Evolutionary conservation across 2,329 filamentous ascomycete genomes (phyloP).

Genomic region (Cladosporium sp.): DNA sequence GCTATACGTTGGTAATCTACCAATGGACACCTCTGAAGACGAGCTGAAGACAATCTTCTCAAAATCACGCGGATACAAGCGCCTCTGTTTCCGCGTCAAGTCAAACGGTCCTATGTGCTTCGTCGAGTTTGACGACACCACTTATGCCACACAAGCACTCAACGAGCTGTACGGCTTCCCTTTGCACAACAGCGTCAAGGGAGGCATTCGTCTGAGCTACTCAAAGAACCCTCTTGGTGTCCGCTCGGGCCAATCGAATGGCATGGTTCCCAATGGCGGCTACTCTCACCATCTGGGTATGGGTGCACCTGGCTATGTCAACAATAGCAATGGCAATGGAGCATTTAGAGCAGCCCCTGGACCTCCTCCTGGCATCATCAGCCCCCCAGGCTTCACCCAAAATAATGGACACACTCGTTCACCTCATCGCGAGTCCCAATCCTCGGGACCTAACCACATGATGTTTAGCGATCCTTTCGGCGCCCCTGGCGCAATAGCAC

Average conservation of each 20-base stretch:
- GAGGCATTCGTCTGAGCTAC: slow-evolving; percentile 91
- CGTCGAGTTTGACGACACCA: slow-evolving; percentile 93
- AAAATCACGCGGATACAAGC: slow-evolving; percentile 90
- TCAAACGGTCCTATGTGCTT: slow-evolving; percentile 97
- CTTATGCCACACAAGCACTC: slow-evolving; percentile 85
- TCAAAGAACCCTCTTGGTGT: slow-evolving; percentile 96
- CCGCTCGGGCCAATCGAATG: slow-evolving; percentile 66
- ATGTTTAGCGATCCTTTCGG: slow-evolving; percentile 29
- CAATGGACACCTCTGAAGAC: slow-evolving; percentile 87
- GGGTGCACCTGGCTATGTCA: slow-evolving; percentile 39
- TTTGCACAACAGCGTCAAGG: slow-evolving; percentile 88
- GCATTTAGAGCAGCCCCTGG: slow-evolving; percentile 49
- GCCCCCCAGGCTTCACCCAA: slow-evolving; percentile 53
- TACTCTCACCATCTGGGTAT: slow-evolving; percentile 50
- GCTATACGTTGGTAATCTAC: slow-evolving; percentile 94
- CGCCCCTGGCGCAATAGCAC: not conserved
- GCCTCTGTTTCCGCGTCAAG: slow-evolving; percentile 91
- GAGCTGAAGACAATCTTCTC: slow-evolving; percentile 92
- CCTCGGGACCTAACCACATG: slow-evolving; percentile 20
- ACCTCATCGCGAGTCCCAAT: slow-evolving; percentile 11
- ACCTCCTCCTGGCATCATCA: slow-evolving; percentile 75
- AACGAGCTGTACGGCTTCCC: slow-evolving; percentile 83
- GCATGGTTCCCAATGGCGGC: slow-evolving; percentile 47
- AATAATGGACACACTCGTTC: slow-evolving; percentile 6
- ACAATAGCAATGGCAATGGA: slow-evolving; percentile 28